phyloP scores from a whole-genome alignment of 306 rosid genomes.

The Vigna mungo region DNA sequence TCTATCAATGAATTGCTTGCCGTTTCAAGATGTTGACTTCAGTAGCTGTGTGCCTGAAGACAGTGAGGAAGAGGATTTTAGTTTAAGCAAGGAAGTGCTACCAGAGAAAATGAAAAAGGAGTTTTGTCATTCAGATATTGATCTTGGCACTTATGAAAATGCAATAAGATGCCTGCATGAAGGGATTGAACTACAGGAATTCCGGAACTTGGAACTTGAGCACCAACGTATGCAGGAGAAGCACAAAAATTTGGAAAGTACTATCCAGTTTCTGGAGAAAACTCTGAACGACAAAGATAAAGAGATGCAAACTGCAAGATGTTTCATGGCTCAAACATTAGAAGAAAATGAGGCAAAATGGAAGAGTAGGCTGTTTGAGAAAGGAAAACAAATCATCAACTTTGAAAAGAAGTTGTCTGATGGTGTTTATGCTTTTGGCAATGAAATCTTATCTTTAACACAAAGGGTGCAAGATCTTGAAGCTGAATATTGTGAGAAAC shows the following conservation, averaged over 20 bases:
- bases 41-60: slow-evolving; percentile 43
- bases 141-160: slow-evolving; percentile 41
- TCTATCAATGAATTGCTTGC: slow-evolving; percentile 40
- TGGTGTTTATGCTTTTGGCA: slow-evolving; percentile 45
- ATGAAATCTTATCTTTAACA: slow-evolving; percentile 40
- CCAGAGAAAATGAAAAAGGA: slow-evolving; percentile 44
- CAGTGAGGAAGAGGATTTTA: slow-evolving; percentile 49
- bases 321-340: slow-evolving; percentile 26
- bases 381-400: slow-evolving; percentile 44
- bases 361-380: slow-evolving; percentile 44
- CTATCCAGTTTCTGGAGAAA: slow-evolving; percentile 46
- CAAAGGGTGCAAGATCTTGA: slow-evolving; percentile 54
- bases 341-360: slow-evolving; percentile 51
- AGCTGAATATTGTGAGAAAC: slow-evolving; percentile 14
- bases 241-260: slow-evolving; percentile 47
- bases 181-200: slow-evolving; percentile 52
- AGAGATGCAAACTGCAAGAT: slow-evolving; percentile 42
- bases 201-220: slow-evolving; percentile 45
- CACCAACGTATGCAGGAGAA: slow-evolving; percentile 45
- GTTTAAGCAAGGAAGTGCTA: slow-evolving; percentile 39
- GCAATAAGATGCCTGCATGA: slow-evolving; percentile 52
- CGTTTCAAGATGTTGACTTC: slow-evolving; percentile 42
- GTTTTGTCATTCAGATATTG: slow-evolving; percentile 36
- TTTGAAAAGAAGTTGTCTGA: slow-evolving; percentile 52
- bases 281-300: slow-evolving; percentile 50